These are phyloP conservation scores for Thamnidium elegans DNA, from an alignment of 192 early-diverging fungal genomes.

Conservation along the genomic window DNA sequence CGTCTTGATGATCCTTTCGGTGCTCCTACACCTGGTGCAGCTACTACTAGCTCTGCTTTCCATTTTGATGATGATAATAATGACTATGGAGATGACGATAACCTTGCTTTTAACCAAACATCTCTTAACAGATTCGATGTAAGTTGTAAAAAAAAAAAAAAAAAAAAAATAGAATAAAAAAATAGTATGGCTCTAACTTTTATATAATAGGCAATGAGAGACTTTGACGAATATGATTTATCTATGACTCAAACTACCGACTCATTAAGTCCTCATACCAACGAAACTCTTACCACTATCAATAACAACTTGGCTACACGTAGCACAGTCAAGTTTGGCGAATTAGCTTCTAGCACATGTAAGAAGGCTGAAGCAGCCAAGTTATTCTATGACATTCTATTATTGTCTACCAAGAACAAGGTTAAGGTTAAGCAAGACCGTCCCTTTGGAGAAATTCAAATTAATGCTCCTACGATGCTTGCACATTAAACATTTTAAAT, in stretches of 20 bases:
- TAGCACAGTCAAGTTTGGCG: neutral
- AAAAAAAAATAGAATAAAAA: too few relatives aligned
- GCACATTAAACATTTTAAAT: neutral
- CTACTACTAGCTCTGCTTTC: too few relatives aligned
- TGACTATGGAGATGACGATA: neutral
- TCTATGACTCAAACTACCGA: neutral
- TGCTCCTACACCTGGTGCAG: neutral
- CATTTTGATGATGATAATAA: neutral
- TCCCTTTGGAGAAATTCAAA: conserved; percentile 81
- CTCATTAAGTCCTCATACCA: neutral
- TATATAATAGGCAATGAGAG: too few relatives aligned
- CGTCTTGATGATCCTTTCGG: neutral
- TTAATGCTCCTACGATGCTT: conserved; percentile 38
- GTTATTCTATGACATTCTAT: conserved; percentile 91
- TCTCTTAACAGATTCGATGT: too few relatives aligned
- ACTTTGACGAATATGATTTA: neutral
- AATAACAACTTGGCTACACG: neutral
- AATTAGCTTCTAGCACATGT: conserved; percentile 35
- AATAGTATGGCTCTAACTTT: too few relatives aligned
- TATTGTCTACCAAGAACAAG: conserved; percentile 84
- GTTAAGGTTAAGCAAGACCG: conserved; percentile 75
- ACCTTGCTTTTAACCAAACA: neutral
- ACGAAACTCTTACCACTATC: neutral
- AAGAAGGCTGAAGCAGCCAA: conserved; percentile 71
- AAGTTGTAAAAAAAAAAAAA: too few relatives aligned